A percentile compares a stretch with the other conserved stretches of the same genome.
These are phyloP conservation scores for Kwoniella bestiolae DNA, from an alignment of 768 basidiomycete species.

Conservation along the genomic window DNA sequence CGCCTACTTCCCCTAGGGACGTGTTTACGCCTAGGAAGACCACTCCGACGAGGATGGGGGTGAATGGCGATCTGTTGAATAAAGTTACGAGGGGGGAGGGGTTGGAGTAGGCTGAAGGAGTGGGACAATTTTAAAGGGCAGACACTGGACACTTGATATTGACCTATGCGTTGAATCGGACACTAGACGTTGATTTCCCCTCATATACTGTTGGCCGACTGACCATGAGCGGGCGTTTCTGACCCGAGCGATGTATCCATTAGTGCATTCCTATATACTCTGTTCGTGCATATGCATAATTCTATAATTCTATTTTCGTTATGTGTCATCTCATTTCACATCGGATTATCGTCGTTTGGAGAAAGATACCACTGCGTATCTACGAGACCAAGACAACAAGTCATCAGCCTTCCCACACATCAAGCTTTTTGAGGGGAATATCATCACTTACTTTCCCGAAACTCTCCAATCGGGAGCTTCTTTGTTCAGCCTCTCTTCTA, in stretches of 20 bases:
- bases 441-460: constrained; percentile 49
- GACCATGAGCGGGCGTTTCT: too few species aligned
- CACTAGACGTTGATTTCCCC: neutral
- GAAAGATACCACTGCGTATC: constrained; percentile 54
- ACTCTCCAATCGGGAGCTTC: constrained; percentile 57
- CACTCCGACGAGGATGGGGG: constrained; percentile 9
- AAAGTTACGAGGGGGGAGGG: constrained; percentile 14
- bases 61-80: constrained; percentile 14
- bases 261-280: neutral
- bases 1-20: constrained; percentile 18
- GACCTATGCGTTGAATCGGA: too few species aligned
- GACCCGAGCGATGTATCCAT: neutral
- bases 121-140: too few species aligned
- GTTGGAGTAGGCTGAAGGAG: constrained; percentile 1
- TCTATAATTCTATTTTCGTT: neutral
- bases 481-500: constrained; percentile 70
- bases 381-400: neutral
- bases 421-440: neutral
- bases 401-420: too few species aligned
- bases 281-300: constrained; percentile 4
- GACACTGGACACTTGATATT: too few species aligned
- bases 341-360: constrained; percentile 18
- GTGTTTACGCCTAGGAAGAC: constrained; percentile 21
- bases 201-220: too few species aligned
- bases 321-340: neutral